Evolutionary conservation across 208 protist genomes (phyloP).

Genomic region (Trypanosoma avium): DNA sequence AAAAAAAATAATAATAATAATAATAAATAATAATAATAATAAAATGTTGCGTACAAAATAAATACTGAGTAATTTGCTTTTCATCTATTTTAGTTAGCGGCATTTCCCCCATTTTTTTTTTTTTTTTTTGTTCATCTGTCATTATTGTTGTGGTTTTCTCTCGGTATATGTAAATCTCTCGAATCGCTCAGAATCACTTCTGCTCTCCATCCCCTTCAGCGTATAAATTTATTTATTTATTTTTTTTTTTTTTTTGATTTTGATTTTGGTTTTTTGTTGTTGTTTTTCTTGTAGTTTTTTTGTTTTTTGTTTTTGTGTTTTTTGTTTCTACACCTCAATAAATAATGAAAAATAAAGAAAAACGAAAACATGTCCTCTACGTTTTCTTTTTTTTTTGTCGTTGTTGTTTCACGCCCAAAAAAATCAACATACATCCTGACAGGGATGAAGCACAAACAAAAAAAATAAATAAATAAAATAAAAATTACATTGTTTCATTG

Average conservation of each 20-base stretch:
- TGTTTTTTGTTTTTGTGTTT: not conserved
- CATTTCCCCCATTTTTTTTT: no score
- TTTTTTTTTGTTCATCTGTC: no score
- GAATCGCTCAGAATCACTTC: not conserved
- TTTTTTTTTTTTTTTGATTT: conserved; percentile 1
- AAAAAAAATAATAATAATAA: no score
- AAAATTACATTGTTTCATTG: no score
- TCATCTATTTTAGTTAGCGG: no score
- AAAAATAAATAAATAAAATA: not conserved
- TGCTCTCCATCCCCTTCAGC: not conserved
- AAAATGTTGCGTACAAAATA: no score
- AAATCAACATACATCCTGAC: not conserved
- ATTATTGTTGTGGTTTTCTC: no score
- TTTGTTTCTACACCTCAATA: not conserved
- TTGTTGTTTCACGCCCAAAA: conserved; percentile 2
- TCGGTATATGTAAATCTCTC: no score
- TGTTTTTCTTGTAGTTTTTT: conserved; percentile 1
- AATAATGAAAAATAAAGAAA: conserved; percentile 1
- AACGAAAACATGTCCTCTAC: conserved; percentile 1
- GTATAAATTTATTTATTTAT: conserved; percentile 1
- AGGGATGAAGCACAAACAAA: not conserved
- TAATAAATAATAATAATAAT: no score
- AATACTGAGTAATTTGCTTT: no score
- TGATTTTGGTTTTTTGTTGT: conserved; percentile 2
- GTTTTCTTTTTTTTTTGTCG: not conserved